phyloP scores from a whole-genome alignment of 2,329 filamentous ascomycete species.

The Aspergillus felis region DNA sequence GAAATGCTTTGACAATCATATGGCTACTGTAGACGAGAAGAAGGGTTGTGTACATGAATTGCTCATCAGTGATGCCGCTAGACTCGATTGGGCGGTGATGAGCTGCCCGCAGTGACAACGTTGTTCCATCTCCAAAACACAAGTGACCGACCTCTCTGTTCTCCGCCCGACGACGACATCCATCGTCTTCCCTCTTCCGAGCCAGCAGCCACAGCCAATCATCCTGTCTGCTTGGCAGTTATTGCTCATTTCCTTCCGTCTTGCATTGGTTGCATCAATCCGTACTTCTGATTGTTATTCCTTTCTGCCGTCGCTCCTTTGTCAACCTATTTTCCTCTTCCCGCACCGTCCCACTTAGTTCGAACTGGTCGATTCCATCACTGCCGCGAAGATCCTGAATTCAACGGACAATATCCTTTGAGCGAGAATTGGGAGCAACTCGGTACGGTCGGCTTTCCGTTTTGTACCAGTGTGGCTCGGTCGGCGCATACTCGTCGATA shows the following conservation, averaged over 20 bases:
- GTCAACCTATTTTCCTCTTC: conserved; percentile 9
- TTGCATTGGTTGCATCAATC: background rate
- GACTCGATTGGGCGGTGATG: conserved; percentile 8
- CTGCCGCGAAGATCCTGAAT: background rate
- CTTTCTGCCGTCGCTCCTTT: conserved; percentile 18
- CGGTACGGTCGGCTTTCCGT: background rate
- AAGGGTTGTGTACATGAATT: no score
- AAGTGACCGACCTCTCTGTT: background rate
- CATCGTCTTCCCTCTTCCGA: conserved; percentile 5
- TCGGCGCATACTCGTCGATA: background rate
- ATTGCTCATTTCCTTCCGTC: conserved; percentile 1
- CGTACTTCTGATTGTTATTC: background rate
- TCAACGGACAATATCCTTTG: background rate
- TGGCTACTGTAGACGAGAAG: no score
- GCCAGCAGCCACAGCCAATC: conserved; percentile 9
- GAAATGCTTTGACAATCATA: no score
- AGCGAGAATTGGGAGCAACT: background rate
- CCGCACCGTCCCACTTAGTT: conserved; percentile 18
- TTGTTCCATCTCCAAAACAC: conserved; percentile 5
- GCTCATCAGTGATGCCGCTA: conserved; percentile 9
- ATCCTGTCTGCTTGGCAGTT: conserved; percentile 10
- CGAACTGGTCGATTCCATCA: conserved; percentile 5
- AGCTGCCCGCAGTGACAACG: conserved; percentile 2
- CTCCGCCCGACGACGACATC: conserved; percentile 7
- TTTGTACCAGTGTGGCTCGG: background rate